Conservation (phyloP, 1,139 yeast genomes). For the Hansenula lynferdii region DNA sequence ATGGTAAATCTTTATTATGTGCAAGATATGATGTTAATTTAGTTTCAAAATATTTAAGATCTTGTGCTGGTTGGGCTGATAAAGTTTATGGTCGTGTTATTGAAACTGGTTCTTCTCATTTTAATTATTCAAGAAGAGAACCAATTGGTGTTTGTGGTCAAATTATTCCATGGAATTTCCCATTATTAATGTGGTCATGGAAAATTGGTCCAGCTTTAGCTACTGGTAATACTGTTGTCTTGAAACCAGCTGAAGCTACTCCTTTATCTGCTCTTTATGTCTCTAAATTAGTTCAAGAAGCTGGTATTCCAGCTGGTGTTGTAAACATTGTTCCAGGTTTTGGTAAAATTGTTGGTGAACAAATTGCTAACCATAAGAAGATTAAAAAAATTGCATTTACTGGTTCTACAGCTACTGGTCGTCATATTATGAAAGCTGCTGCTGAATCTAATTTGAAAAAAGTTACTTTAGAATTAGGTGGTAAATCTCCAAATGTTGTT, state of each 20-base stretch:
- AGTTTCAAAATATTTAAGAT: slow-evolving; percentile 52
- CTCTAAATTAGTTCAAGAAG: slow-evolving; percentile 56
- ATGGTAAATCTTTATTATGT: slow-evolving; percentile 61
- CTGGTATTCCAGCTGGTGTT: slow-evolving; percentile 81
- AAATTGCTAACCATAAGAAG: slow-evolving; percentile 53
- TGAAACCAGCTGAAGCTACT: slow-evolving; percentile 80
- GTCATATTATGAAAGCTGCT: slow-evolving; percentile 69
- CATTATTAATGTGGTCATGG: slow-evolving; percentile 76
- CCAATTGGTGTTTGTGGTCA: slow-evolving; percentile 81
- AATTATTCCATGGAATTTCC: slow-evolving; percentile 89
- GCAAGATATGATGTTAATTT: slow-evolving; percentile 53
- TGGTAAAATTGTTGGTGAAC: slow-evolving; percentile 59
- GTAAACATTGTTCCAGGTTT: slow-evolving; percentile 68
- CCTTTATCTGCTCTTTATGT: slow-evolving; percentile 74
- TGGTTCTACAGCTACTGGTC: slow-evolving; percentile 83
- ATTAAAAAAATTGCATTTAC: slow-evolving; percentile 79
- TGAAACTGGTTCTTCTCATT: slow-evolving; percentile 50
- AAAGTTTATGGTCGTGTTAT: slow-evolving; percentile 61
- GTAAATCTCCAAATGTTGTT: slow-evolving; percentile 61
- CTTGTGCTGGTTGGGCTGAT: slow-evolving; percentile 78
- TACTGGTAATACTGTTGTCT: slow-evolving; percentile 75
- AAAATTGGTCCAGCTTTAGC: slow-evolving; percentile 80
- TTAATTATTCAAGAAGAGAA: slow-evolving; percentile 46
- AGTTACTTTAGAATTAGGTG: slow-evolving; percentile 68
- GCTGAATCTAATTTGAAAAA: slow-evolving; percentile 66